Conservation (phyloP, 768 basidiomycete genomes). For the Termitomyces sp. region DNA sequence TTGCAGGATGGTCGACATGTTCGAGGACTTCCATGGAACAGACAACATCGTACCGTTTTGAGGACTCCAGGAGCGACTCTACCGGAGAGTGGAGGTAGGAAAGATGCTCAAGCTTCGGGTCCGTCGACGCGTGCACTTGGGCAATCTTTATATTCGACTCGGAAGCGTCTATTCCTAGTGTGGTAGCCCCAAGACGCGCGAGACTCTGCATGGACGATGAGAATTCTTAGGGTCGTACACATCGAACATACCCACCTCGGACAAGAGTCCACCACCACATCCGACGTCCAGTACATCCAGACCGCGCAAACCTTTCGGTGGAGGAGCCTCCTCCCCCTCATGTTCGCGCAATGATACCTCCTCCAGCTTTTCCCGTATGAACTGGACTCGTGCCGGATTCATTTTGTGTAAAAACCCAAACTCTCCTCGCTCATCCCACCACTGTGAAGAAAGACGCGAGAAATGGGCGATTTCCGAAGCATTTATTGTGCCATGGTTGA, state of each 20-base stretch:
- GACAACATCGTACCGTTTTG: slow-evolving; percentile 80
- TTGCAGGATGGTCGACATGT: slow-evolving; percentile 89
- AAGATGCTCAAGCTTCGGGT: slow-evolving; percentile 50
- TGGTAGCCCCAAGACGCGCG: slow-evolving; percentile 82
- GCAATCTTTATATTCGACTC: slow-evolving; percentile 84
- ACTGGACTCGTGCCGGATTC: slow-evolving; percentile 87
- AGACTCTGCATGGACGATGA: slow-evolving; percentile 53
- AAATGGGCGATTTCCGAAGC: slow-evolving; percentile 76
- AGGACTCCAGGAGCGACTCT: slow-evolving; percentile 62
- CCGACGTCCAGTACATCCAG: slow-evolving; percentile 85
- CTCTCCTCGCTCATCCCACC: slow-evolving; percentile 94
- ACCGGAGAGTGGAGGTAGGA: slow-evolving; percentile 70
- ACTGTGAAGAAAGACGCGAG: slow-evolving; percentile 70
- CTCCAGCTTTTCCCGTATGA: slow-evolving; percentile 70
- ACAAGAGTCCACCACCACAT: slow-evolving; percentile 91
- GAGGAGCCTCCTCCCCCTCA: slow-evolving; percentile 27
- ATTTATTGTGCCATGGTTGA: slow-evolving; percentile 44
- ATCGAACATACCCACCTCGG: slow-evolving; percentile 53
- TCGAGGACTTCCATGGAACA: slow-evolving; percentile 98
- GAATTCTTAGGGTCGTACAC: neutral
- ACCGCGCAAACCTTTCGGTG: slow-evolving; percentile 45
- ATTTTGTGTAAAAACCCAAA: slow-evolving; percentile 86
- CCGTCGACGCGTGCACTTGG: slow-evolving; percentile 70
- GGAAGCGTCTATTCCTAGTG: slow-evolving; percentile 90
- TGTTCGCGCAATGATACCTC: slow-evolving; percentile 55